Percentiles rank a stretch among this genome's conserved stretches.
Evolutionary conservation across 768 basidiomycete species (phyloP).

Genomic region (Dentipellis fragilis): DNA sequence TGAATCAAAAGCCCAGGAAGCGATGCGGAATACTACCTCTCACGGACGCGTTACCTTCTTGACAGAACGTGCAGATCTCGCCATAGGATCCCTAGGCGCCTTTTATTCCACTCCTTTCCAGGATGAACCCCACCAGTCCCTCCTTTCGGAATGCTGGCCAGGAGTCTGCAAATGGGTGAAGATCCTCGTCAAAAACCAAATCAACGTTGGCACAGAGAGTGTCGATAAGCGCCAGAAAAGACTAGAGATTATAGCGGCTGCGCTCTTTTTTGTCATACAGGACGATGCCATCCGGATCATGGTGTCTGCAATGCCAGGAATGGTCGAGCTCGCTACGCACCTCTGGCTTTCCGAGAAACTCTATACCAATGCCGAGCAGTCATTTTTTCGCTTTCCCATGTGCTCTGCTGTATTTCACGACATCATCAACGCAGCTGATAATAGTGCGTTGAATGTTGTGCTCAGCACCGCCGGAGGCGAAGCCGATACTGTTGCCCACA

Average conservation of each 20-base stretch:
- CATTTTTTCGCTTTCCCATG: conserved; percentile 11
- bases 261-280: conserved; percentile 21
- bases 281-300: conserved; percentile 19
- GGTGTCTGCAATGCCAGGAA: conserved; percentile 22
- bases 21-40: too few species aligned
- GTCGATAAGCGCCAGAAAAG: conserved; percentile 9
- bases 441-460: conserved; percentile 19
- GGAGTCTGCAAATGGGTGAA: too few species aligned
- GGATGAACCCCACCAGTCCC: too few species aligned
- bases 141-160: too few species aligned
- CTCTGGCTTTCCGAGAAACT: conserved; percentile 25
- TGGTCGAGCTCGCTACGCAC: conserved; percentile 25
- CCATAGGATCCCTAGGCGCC: too few species aligned
- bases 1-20: too few species aligned
- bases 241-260: conserved; percentile 21
- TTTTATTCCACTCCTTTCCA: too few species aligned
- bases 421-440: conserved; percentile 15
- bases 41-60: too few species aligned
- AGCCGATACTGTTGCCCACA: conserved; percentile 20
- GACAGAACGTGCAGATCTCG: too few species aligned
- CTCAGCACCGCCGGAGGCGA: conserved; percentile 20
- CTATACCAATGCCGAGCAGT: conserved; percentile 1
- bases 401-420: conserved; percentile 23
- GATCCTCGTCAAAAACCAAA: too few species aligned
- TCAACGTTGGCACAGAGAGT: too few species aligned